phyloP scores from a whole-genome alignment of 2,329 filamentous ascomycete genomes.

The Fusarium hostae region DNA sequence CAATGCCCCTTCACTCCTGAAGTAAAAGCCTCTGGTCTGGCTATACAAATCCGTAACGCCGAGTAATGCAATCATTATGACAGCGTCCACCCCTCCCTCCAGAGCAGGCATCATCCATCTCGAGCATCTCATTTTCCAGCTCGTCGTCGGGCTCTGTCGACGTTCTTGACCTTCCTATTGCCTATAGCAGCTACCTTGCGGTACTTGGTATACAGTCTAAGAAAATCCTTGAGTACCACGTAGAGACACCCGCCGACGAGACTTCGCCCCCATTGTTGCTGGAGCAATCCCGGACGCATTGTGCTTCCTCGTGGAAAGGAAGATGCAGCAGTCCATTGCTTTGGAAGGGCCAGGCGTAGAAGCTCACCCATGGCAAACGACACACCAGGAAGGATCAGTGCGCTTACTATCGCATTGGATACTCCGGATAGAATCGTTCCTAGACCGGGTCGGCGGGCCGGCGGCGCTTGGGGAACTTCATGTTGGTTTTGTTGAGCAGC shows the following conservation, averaged over 20 bases:
- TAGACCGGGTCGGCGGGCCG: conserved; percentile 49
- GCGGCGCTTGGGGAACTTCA: conserved; percentile 51
- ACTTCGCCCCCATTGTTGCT: conserved; percentile 88
- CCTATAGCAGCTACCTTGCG: conserved; percentile 67
- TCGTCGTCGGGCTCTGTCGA: conserved; percentile 51
- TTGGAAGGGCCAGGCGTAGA: conserved; percentile 75
- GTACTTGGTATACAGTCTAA: conserved; percentile 72
- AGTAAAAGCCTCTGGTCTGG: not conserved
- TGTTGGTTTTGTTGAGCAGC: conserved; percentile 37
- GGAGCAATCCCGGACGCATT: conserved; percentile 73
- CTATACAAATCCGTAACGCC: conserved; percentile 33
- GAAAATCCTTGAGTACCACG: conserved; percentile 79
- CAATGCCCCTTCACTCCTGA: not conserved
- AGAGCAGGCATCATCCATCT: conserved; percentile 7
- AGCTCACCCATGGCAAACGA: conserved; percentile 82
- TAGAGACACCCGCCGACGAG: conserved; percentile 89
- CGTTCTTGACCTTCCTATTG: conserved; percentile 65
- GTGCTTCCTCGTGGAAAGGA: conserved; percentile 38
- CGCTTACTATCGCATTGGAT: conserved; percentile 62
- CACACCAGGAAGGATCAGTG: conserved; percentile 82
- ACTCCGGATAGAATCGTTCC: conserved; percentile 55
- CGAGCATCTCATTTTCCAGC: conserved; percentile 52
- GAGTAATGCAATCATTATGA: conserved; percentile 29
- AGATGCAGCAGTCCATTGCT: conserved; percentile 67
- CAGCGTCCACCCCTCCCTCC: not conserved